Evolutionary conservation across 1,284 basidiomycete species (phyloP).

Genomic region (Coniferiporia sulphurascens): DNA sequence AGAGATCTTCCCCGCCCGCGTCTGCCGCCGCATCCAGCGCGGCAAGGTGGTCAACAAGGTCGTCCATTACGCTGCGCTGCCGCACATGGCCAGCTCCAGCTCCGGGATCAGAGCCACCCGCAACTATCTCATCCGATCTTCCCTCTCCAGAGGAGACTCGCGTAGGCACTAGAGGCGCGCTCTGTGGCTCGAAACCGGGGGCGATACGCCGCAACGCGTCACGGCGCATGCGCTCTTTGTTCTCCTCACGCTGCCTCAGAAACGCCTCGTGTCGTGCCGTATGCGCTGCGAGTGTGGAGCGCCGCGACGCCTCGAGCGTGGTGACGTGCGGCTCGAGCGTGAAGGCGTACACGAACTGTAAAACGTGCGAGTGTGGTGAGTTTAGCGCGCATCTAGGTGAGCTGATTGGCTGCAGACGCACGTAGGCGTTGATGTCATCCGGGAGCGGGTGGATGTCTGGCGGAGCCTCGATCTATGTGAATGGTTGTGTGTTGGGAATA

Average conservation of each 20-base stretch:
- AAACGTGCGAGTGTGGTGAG: background rate
- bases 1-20: background rate
- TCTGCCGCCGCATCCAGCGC: constrained; percentile 43
- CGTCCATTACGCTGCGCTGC: constrained; percentile 69
- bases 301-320: constrained; percentile 63
- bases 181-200: constrained; percentile 65
- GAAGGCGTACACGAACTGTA: constrained; percentile 90
- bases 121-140: constrained; percentile 13
- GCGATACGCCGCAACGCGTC: constrained; percentile 71
- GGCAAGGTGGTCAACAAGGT: constrained; percentile 73
- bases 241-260: constrained; percentile 66
- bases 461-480: constrained; percentile 68
- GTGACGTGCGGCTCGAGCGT: constrained; percentile 84
- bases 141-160: constrained; percentile 22
- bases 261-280: constrained; percentile 63
- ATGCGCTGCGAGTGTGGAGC: constrained; percentile 60
- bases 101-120: constrained; percentile 9
- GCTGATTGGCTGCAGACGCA: constrained; percentile 34
- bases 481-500: background rate
- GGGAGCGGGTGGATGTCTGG: constrained; percentile 90
- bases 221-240: constrained; percentile 72
- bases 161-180: constrained; percentile 52
- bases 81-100: constrained; percentile 22
- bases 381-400: background rate
- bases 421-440: constrained; percentile 83